A percentile compares a stretch with the other conserved stretches of the same genome.
Evolutionary conservation across 2,329 filamentous ascomycete species (phyloP).

Genomic region (Dactylonectria estremocensis): DNA sequence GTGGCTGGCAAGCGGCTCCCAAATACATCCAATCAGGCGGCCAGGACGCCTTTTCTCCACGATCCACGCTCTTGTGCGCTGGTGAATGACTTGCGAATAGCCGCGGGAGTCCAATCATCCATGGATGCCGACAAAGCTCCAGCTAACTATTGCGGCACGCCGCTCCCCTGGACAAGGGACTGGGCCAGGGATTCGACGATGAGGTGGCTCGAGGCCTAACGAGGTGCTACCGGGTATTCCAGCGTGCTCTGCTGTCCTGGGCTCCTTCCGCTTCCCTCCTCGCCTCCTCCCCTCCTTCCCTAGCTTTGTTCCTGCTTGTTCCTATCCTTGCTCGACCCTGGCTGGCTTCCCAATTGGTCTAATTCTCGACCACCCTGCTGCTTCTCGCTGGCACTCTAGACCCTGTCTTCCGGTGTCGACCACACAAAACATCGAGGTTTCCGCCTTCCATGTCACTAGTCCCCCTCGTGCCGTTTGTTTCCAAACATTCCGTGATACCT

Average conservation of each 20-base stretch:
- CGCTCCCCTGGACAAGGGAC: not conserved
- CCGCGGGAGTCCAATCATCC: slow-evolving; percentile 35
- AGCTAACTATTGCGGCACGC: slow-evolving; percentile 25
- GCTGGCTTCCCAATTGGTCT: not conserved
- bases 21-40: slow-evolving; percentile 39
- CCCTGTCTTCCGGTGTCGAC: slow-evolving; percentile 22
- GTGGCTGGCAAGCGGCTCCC: slow-evolving; percentile 30
- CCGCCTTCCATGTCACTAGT: slow-evolving; percentile 12
- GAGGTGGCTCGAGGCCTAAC: slow-evolving; percentile 22
- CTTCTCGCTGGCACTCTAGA: slow-evolving; percentile 2
- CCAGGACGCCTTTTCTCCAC: slow-evolving; percentile 34
- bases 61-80: slow-evolving; percentile 34
- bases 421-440: slow-evolving; percentile 27
- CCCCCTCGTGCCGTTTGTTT: slow-evolving; percentile 1
- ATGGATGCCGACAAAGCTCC: slow-evolving; percentile 36
- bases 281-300: not conserved
- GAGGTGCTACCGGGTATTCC: slow-evolving; percentile 27
- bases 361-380: slow-evolving; percentile 1
- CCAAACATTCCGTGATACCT: slow-evolving; percentile 16
- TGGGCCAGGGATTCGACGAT: slow-evolving; percentile 18
- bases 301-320: slow-evolving; percentile 24
- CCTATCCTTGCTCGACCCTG: slow-evolving; percentile 23
- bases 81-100: slow-evolving; percentile 15
- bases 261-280: too few species aligned
- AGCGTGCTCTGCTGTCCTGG: slow-evolving; percentile 18